Conservation (phyloP, 345 rosid species). For the Citrus reticulata region DNA sequence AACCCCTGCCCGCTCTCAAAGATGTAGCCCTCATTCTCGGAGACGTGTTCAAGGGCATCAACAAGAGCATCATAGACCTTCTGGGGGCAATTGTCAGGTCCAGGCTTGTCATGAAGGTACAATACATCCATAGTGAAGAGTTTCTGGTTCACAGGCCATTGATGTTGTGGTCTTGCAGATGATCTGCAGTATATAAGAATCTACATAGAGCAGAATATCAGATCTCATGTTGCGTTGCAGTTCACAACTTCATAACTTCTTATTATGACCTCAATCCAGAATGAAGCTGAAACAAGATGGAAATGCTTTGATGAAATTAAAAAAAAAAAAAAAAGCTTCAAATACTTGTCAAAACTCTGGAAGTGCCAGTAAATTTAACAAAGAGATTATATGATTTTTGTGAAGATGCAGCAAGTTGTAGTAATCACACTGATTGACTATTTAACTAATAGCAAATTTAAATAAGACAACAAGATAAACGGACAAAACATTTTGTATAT, state of each 20-base stretch:
- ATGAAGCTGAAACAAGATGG: not conserved
- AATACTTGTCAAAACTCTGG: not conserved
- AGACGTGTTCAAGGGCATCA: conserved; percentile 72
- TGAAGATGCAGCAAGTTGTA: not conserved
- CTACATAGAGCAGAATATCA: conserved; percentile 25
- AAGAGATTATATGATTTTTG: not conserved
- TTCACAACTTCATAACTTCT: not conserved
- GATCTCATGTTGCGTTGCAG: not conserved
- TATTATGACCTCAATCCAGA: not conserved
- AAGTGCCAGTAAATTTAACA: not conserved
- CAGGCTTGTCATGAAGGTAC: conserved; percentile 90
- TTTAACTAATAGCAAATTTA: not conserved
- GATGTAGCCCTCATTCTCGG: conserved; percentile 85
- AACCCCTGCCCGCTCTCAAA: conserved; percentile 77
- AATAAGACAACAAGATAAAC: not conserved
- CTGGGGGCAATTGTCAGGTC: conserved; percentile 88
- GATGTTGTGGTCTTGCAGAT: conserved; percentile 61
- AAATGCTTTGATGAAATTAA: not conserved
- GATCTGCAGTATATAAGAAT: conserved; percentile 85
- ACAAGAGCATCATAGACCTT: conserved; percentile 73
- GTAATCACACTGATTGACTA: not conserved
- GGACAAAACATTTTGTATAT: not conserved
- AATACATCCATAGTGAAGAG: conserved; percentile 86
- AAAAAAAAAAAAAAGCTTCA: not conserved
- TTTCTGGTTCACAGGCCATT: conserved; percentile 73